These are phyloP conservation scores for Fusarium nanum DNA, from an alignment of 2,329 filamentous ascomycete genomes.

Conservation along the genomic window DNA sequence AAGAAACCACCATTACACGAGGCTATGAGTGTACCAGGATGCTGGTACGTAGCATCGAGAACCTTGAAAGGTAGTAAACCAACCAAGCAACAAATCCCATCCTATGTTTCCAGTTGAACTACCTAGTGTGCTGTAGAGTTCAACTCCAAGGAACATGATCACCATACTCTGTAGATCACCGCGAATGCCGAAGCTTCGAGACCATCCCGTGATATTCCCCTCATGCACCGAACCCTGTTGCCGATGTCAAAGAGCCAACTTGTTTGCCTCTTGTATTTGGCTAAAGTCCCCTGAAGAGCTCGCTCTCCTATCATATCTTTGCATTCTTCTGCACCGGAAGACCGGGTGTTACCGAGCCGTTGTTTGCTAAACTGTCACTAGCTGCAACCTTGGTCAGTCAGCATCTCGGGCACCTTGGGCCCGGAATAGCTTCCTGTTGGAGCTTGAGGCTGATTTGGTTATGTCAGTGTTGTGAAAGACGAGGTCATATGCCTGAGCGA, in stretches of 20 bases:
- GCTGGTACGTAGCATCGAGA: conserved; percentile 4
- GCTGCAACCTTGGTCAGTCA: conserved; percentile 20
- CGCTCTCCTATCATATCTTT: conserved; percentile 13
- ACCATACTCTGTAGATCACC: conserved; percentile 26
- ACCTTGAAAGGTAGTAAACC: neutral
- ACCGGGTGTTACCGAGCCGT: conserved; percentile 11
- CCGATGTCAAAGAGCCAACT: neutral
- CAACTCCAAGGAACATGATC: conserved; percentile 1
- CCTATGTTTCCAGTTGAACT: conserved; percentile 1
- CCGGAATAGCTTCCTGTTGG: conserved; percentile 35
- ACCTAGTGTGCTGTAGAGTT: conserved; percentile 3
- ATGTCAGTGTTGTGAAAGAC: neutral
- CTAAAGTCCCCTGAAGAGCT: neutral
- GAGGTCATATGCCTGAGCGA: neutral
- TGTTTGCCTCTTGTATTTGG: neutral
- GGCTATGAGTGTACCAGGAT: conserved; percentile 4
- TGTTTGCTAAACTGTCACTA: conserved; percentile 7
- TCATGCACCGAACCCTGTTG: conserved; percentile 33
- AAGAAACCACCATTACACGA: neutral
- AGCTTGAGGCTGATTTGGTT: conserved; percentile 3
- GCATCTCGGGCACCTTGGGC: conserved; percentile 5
- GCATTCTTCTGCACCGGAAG: conserved; percentile 4
- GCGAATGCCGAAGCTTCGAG: conserved; percentile 14
- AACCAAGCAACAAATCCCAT: conserved; percentile 10
- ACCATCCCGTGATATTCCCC: conserved; percentile 36